Evolutionary conservation across 2,329 filamentous ascomycete genomes (phyloP), one percentile per base, ranked within the genome.

Genomic region (Xylaria sp.): DNA sequence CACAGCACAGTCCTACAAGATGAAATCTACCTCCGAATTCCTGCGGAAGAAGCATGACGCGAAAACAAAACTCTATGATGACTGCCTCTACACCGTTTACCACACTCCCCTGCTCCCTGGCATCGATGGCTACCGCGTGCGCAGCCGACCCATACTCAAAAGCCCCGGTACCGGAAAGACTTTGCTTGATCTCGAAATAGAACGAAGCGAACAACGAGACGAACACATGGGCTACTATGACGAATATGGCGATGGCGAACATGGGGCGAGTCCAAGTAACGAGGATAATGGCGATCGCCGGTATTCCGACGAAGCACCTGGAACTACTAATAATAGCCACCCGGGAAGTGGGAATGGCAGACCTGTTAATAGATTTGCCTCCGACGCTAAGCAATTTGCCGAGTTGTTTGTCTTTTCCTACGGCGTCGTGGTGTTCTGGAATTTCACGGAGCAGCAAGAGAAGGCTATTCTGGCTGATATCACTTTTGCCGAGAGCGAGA

Each of bases 351-450:
- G 56, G 56, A 13, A 62, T 56, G 35, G 59, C 60, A 81, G 83
- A 72, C 78, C 85, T 23, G 78, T 84, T 65, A 82, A 85, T 73
- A 83, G 86, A 27, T 83, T 92, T 23, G 85, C 85, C 0, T 85
- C 90, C 5, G 87, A 92, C 72, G 86, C 89, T 35, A 88, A 94
- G 71, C 85, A 88, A 58, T 92, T 96, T 73, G 94, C 92, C 41
- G 95, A 99, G 78, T 92, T 98, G 87, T 98, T 97, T 74, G 90
- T 99, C 70, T 98, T 96, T 76, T 94, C 91, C 15, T 99, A 99
- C 73, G 95, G 95, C 19, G 94, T 99, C 0, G 94, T 95, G 0
- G 95, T 99, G 4, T 97, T 99, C 75, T 99, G 95, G 95, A 99
- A 99, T 75, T 97, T 99, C 70, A 94, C 92, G 10, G 93, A 97